These are phyloP conservation scores for Serendipita sp. DNA, from an alignment of 768 basidiomycete species.

Conservation along the genomic window DNA sequence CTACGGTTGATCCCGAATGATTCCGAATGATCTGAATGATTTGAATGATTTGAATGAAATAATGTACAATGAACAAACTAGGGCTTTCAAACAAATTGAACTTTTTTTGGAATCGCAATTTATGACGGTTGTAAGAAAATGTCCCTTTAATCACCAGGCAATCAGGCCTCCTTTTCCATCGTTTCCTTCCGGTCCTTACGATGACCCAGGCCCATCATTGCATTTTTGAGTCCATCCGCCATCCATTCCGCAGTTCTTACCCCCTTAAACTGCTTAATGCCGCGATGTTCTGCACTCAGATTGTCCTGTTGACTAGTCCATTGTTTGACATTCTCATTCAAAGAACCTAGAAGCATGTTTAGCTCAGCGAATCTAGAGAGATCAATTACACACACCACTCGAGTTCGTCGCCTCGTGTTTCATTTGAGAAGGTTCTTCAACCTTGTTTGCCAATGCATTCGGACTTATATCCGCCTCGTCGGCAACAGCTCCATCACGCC, in stretches of 20 bases:
- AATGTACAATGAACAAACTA: background rate
- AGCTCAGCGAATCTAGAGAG: background rate
- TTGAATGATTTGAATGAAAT: too few relatives aligned
- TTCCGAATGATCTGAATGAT: too few relatives aligned
- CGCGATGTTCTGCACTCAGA: slow-evolving; percentile 15
- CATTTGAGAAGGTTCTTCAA: background rate
- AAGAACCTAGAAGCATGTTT: background rate
- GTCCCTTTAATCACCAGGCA: background rate
- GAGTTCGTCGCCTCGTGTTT: background rate
- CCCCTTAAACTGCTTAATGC: slow-evolving; percentile 21
- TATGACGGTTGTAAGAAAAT: background rate
- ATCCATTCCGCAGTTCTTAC: slow-evolving; percentile 19
- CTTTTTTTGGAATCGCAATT: background rate
- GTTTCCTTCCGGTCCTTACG: background rate
- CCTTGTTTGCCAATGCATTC: background rate
- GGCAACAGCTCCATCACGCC: background rate
- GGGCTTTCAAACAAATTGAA: background rate
- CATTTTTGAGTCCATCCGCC: slow-evolving; percentile 18
- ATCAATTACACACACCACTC: background rate
- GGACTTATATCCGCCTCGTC: background rate
- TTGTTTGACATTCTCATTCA: slow-evolving; percentile 5
- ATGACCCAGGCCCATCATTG: background rate
- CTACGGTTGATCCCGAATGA: too few relatives aligned
- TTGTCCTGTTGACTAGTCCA: slow-evolving; percentile 10
- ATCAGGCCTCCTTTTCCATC: slow-evolving; percentile 3